Evolutionary conservation across 345 rosid genomes (phyloP), one percentile per base, ranked within the genome.

Genomic region (Citrus maxima): DNA sequence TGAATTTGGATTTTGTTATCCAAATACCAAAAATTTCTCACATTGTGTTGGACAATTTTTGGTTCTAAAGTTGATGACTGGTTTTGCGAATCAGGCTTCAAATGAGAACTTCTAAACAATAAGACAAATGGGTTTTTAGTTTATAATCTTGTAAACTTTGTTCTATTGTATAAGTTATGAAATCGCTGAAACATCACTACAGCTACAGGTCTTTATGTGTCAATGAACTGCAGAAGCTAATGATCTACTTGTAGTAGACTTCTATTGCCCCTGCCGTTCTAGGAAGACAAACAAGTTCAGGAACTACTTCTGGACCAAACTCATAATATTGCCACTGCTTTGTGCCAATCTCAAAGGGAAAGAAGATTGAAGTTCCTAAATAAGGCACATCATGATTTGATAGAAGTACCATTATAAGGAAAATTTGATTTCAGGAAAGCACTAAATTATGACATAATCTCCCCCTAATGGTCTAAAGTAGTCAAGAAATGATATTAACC

Each of bases 271-370:
- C 98, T 32, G 98, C 97, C n/a, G 86, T 92, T 81, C 95, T 97
- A 83, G 99, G 97, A 76, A 97, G 90, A 86, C 98, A 97, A 76
- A 94, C 92, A 70, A 97, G 97, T 0, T 97, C 98, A 67, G 98
- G 94, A 27, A 84, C 97, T 68, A 82, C 90, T 89, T 93, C 92
- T 64, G 99, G 98, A 79, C 98, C 98, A 84, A 86, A 97, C 86
- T 97, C 99, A 82, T 94, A 97, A 82, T 93, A 97, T 40, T 97
- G 88, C 98, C 99, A 97, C 82, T 94, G 99, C 87, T 90, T 97
- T 25, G 97, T 83, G 65, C 98, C 99, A 79, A 97, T 94, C 98
- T 97, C 82, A 66, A 8, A 75, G 73, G 21, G 21, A 7, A 14
- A 51, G 21, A 79, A 80, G 42, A 71, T 8, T 58, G 54, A 46